Evolutionary conservation across 2,329 filamentous ascomycete species (phyloP), one percentile per base, ranked within the genome.

Genomic region (Fusarium setosum): DNA sequence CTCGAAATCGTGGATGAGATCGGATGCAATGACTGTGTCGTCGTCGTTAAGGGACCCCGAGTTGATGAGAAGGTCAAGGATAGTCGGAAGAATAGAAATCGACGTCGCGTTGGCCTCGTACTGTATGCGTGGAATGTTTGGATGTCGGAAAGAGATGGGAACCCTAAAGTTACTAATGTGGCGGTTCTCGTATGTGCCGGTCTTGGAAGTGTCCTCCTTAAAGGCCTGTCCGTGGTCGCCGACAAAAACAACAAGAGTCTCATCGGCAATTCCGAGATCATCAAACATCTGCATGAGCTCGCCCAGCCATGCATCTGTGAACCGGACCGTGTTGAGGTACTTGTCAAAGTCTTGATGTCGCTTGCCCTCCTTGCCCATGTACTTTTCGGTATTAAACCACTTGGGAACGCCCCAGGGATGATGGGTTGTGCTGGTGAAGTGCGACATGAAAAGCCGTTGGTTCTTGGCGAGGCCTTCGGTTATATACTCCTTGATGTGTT

Each of bases 391-490:
- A 2, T 74, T 69, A 31, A 76, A 70, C 64, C 61, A 70, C 44
- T 70, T 61, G 12, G 67, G 67, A 3, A 67, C 49, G 2, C 64
- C 63, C 67, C 67, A 77, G 3, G 75, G 73, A 38, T 77, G 75
- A 42, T 78, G 76, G 2, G 72, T 73, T 21, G 75, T 77, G 63
- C 76, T 76, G 18, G 76, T 78, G 9, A 78, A 66, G 37, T 78
- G 76, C 3, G 75, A 72, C 34, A 77, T 61, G 44, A 77, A 78
- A 11, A 77, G 58, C 13, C 76, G 72, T 55, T 76, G 72, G 9
- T 76, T 67, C 23, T 74, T 72, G 21, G 70, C 63, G 40, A 73
- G 70, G 13, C 74, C 74, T 3, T 70, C 62, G 1, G 47, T 56
- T 29, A 77, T 75, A 6, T 64, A 73, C 37, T 77, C 73, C n/a